Evolutionary conservation across 352 stramenopile genomes (phyloP).

Genomic region (Pythium vanterpoolii): DNA sequence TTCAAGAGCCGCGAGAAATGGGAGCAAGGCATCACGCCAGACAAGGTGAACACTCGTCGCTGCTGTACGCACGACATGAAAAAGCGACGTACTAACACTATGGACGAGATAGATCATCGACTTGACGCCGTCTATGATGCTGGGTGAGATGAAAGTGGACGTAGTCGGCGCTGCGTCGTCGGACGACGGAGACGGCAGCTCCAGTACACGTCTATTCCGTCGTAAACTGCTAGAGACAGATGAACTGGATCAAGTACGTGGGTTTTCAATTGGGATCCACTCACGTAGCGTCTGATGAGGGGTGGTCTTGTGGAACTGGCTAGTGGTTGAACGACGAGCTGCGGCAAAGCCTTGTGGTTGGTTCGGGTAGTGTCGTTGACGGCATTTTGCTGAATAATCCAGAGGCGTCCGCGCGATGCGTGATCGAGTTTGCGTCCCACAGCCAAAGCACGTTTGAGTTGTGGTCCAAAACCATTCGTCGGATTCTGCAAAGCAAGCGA

Average conservation of each 20-base stretch:
- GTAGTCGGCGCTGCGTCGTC: conserved; percentile 32
- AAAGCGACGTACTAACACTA: neutral
- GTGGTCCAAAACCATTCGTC: conserved; percentile 81
- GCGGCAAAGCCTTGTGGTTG: conserved; percentile 47
- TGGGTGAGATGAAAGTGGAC: conserved; percentile 87
- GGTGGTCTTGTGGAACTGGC: conserved; percentile 37
- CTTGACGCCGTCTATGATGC: conserved; percentile 65
- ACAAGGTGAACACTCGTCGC: conserved; percentile 43
- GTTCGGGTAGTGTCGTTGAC: conserved; percentile 38
- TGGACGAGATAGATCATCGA: conserved; percentile 49
- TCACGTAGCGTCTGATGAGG: too few species aligned
- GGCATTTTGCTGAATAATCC: conserved; percentile 51
- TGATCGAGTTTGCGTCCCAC: conserved; percentile 80
- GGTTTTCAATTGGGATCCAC: too few species aligned
- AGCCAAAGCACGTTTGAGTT: conserved; percentile 84
- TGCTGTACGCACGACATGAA: neutral
- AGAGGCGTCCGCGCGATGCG: conserved; percentile 49
- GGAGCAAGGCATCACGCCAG: conserved; percentile 77
- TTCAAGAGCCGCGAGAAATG: conserved; percentile 79
- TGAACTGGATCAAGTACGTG: conserved; percentile 52
- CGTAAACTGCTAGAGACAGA: conserved; percentile 76
- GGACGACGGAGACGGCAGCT: conserved; percentile 25
- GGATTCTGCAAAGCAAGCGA: conserved; percentile 57
- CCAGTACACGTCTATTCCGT: conserved; percentile 53
- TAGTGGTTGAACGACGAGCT: conserved; percentile 79